These are phyloP conservation scores for Sugiyamaella grinbergsii DNA, from an alignment of 1,139 yeast species.

Conservation along the genomic window DNA sequence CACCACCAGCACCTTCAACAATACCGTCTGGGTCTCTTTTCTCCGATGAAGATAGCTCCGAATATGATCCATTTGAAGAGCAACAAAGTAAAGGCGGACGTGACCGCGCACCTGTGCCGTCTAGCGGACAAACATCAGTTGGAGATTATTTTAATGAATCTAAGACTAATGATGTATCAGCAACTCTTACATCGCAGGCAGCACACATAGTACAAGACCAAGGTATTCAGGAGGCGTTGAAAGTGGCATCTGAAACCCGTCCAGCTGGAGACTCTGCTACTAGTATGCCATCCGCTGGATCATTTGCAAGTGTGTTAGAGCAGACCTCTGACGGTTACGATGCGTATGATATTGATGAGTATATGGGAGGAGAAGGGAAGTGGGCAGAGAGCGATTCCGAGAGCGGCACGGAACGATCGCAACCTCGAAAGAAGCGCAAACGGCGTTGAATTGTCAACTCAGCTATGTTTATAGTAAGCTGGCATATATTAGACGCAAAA, in stretches of 20 bases:
- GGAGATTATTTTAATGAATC: slow-evolving; percentile 1
- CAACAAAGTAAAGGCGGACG: background rate
- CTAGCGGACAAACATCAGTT: background rate
- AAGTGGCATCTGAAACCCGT: slow-evolving; percentile 10
- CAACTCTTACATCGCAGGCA: too few relatives aligned
- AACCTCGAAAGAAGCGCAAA: slow-evolving; percentile 2
- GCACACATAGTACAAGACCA: slow-evolving; percentile 2
- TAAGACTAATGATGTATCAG: background rate
- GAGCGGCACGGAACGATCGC: background rate
- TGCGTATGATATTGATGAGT: slow-evolving; percentile 12
- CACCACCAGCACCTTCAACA: background rate
- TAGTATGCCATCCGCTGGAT: slow-evolving; percentile 4
- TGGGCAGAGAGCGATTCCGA: slow-evolving; percentile 12
- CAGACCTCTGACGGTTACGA: slow-evolving; percentile 1
- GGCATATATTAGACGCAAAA: too few relatives aligned
- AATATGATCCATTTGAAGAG: slow-evolving; percentile 14
- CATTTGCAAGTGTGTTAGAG: slow-evolving; percentile 8
- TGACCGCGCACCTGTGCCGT: too few relatives aligned
- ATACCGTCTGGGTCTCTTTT: slow-evolving; percentile 2
- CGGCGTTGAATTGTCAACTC: background rate
- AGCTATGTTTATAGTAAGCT: background rate
- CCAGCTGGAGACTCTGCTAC: background rate
- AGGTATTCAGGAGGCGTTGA: slow-evolving; percentile 5
- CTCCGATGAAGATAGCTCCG: slow-evolving; percentile 16
- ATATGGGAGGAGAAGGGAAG: slow-evolving; percentile 16